Evolutionary conservation across 495 filamentous ascomycete species (phyloP), one percentile per base, ranked within the genome.

Genomic region (Bryoglossum gracile): DNA sequence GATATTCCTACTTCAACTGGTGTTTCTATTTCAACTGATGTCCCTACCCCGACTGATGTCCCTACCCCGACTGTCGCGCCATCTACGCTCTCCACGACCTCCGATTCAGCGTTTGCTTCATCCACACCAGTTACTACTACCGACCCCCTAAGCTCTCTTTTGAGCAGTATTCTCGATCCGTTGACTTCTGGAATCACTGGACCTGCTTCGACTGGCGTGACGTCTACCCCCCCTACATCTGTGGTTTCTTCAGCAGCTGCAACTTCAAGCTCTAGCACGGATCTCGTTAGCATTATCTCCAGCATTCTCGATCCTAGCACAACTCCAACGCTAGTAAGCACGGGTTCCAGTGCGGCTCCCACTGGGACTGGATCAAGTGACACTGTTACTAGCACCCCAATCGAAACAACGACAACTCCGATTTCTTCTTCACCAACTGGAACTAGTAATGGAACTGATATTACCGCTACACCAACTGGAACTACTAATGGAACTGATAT

Each of bases 251-350:
- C 23, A 18, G 57, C 62, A 16, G 60, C 59, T 0, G 65, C 38
- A 11, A 1, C 40, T 2, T 43, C 28, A 14, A 33, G 56, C 13
- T 33, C 22, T 6, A 25, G 21, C 13, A 61, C 50, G 21, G 54
- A 46, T 47, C 43, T 57, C 53, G 50, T 44, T 32, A 33, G 47
- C 33, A 43, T 57, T 45, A 24, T 50, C 43, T 43, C 58, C 40
- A 51, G 28, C 36, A 50, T 46, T 50, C 8, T 57, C 11, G 32
- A 18, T 1, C 11, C 44, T 3, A 17, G 17, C 2, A 36, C 17
- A 8, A 17, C 17, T 21, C 8, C 23, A 30, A 37, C 8, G 4
- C 34, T 18, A 8, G 16, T 14, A 16, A 37, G 34, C 16, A 14
- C 8, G 5, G 22, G 18, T 18, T 17, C 22, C 6, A 30, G 26